These are phyloP conservation scores for Tetracentron sinense DNA, from an alignment of 164 flowering plant genomes.

Conservation along the genomic window DNA sequence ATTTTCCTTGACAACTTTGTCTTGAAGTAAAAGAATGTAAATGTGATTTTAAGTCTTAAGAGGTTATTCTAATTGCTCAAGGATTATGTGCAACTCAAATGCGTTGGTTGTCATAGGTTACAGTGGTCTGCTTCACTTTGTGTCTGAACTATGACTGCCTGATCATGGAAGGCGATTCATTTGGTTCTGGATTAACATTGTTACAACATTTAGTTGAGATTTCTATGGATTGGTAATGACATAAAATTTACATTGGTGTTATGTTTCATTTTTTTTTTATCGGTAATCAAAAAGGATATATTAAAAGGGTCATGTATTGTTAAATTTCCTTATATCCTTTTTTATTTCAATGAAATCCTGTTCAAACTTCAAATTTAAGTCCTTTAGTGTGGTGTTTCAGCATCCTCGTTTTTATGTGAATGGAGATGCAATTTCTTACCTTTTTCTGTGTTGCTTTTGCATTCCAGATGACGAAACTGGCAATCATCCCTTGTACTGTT, in stretches of 20 bases:
- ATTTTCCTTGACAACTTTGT: not conserved
- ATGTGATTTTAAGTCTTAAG: not conserved
- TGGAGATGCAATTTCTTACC: not conserved
- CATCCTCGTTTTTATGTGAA: not conserved
- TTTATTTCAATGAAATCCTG: not conserved
- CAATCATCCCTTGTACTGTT: slow-evolving; percentile 93
- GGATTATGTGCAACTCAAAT: not conserved
- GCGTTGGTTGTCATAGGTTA: not conserved
- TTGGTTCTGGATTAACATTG: not conserved
- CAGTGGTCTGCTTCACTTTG: not conserved
- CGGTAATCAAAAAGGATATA: too few species aligned
- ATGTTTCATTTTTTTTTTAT: too few species aligned
- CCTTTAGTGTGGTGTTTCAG: not conserved
- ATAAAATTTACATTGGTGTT: not conserved
- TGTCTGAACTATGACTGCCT: not conserved
- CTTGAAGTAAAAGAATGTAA: not conserved
- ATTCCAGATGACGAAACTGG: slow-evolving; percentile 89
- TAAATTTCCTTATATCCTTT: not conserved
- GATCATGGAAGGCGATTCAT: not conserved
- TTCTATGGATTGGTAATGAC: not conserved
- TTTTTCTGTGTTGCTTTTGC: slow-evolving; percentile 6
- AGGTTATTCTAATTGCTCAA: not conserved
- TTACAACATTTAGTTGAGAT: not conserved
- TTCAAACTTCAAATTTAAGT: not conserved
- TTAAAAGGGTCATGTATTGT: not conserved